These are phyloP conservation scores for Hapsidospora chrysogenum DNA, from an alignment of 495 filamentous ascomycete species.

Conservation along the genomic window DNA sequence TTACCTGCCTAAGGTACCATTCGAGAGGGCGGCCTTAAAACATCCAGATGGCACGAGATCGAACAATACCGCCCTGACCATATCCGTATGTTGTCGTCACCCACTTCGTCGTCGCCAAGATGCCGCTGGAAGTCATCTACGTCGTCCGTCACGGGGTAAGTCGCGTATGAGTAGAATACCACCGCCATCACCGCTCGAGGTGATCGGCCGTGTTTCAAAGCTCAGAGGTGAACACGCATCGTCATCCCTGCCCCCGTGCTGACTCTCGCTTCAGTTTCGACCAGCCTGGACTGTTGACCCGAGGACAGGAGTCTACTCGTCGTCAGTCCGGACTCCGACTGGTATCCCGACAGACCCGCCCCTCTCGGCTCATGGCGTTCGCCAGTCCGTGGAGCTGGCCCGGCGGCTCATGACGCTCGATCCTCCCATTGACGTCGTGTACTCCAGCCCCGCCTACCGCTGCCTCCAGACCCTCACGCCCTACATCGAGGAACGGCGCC, in stretches of 20 bases:
- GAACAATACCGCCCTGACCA: too few relatives aligned
- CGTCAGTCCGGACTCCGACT: slow-evolving; percentile 59
- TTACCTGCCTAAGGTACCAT: too few relatives aligned
- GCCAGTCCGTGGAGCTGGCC: slow-evolving; percentile 68
- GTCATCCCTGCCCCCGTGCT: slow-evolving; percentile 1
- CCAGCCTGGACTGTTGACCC: slow-evolving; percentile 74
- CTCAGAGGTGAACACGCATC: too few relatives aligned
- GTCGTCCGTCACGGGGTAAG: slow-evolving; percentile 74
- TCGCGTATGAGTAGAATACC: too few relatives aligned
- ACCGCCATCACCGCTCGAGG: too few relatives aligned
- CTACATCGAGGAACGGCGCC: slow-evolving; percentile 36
- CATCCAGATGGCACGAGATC: too few relatives aligned
- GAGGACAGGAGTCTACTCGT: slow-evolving; percentile 54
- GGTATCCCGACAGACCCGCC: slow-evolving; percentile 76
- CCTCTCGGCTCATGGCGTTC: slow-evolving; percentile 68
- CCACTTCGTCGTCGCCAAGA: too few relatives aligned
- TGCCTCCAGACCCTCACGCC: slow-evolving; percentile 80
- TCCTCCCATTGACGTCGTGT: slow-evolving; percentile 58
- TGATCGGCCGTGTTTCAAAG: too few relatives aligned
- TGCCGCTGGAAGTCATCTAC: slow-evolving; percentile 63
- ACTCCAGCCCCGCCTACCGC: slow-evolving; percentile 78
- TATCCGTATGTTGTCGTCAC: too few relatives aligned
- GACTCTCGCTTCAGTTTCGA: slow-evolving; percentile 47
- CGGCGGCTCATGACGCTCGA: slow-evolving; percentile 39
- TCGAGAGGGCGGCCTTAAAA: too few relatives aligned